Conservation (phyloP, 768 basidiomycete genomes). For the Chiua virens region DNA sequence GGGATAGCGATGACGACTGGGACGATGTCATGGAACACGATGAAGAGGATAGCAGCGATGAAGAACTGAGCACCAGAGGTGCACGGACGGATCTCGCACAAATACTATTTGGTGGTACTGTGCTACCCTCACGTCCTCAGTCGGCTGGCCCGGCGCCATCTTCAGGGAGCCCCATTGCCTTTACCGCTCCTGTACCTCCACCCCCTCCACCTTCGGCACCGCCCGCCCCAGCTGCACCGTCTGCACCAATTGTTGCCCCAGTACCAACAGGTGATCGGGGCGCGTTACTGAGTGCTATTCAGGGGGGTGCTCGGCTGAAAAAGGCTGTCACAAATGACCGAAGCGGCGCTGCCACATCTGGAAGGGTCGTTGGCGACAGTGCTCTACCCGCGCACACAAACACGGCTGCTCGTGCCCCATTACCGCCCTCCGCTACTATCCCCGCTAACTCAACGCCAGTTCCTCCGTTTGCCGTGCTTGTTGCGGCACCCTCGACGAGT, state of each 20-base stretch:
- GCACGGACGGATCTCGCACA: conserved; percentile 73
- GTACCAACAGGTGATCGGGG: conserved; percentile 52
- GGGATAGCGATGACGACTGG: conserved; percentile 75
- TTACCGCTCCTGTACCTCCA: conserved; percentile 38
- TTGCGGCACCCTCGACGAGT: conserved; percentile 14
- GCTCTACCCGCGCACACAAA: conserved; percentile 71
- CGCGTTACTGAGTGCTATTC: conserved; percentile 78
- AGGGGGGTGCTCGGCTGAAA: conserved; percentile 66
- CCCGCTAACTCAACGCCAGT: conserved; percentile 10
- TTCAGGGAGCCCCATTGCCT: conserved; percentile 24
- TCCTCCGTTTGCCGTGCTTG: conserved; percentile 18
- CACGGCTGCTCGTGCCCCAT: conserved; percentile 42
- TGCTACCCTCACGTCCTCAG: conserved; percentile 59
- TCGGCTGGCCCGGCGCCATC: conserved; percentile 45
- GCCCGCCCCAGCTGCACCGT: conserved; percentile 9
- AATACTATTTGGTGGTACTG: conserved; percentile 67
- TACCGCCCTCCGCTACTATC: conserved; percentile 12
- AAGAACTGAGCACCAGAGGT: conserved; percentile 68
- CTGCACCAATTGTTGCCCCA: conserved; percentile 33
- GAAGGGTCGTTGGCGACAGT: conserved; percentile 75
- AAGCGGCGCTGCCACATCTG: conserved; percentile 66
- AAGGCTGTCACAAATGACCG: conserved; percentile 85
- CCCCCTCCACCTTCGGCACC: conserved; percentile 39
- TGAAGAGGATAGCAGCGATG: conserved; percentile 72
- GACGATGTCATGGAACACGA: conserved; percentile 77